Evolutionary conservation across 2,329 filamentous ascomycete species (phyloP).

Genomic region (Phaeophleospora eucalypticola): DNA sequence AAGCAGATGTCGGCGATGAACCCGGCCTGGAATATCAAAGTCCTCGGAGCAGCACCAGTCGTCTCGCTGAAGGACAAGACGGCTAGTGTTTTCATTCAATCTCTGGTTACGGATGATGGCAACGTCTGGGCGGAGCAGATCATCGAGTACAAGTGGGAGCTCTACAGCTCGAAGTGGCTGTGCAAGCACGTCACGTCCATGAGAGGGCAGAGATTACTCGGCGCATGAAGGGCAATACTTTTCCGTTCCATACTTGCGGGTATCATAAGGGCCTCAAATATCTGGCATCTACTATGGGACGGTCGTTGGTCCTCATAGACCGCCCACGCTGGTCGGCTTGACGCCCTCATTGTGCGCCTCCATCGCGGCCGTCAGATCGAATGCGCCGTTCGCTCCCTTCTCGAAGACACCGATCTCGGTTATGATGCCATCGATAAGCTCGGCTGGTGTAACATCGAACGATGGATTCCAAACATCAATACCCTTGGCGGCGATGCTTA

Average conservation of each 20-base stretch:
- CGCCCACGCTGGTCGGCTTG: slow-evolving; percentile 32
- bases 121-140: slow-evolving; percentile 1
- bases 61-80: not conserved
- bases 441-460: slow-evolving; percentile 89
- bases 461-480: slow-evolving; percentile 94
- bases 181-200: not conserved
- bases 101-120: not conserved
- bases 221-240: not conserved
- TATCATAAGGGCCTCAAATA: not conserved
- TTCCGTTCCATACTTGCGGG: not conserved
- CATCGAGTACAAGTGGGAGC: not conserved
- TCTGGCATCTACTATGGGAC: not conserved
- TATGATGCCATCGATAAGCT: slow-evolving; percentile 87
- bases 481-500: slow-evolving; percentile 72
- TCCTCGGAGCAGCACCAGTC: not conserved
- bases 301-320: slow-evolving; percentile 9
- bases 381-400: slow-evolving; percentile 67
- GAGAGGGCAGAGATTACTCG: not conserved
- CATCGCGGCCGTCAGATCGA: slow-evolving; percentile 46
- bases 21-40: slow-evolving; percentile 1
- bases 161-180: not conserved
- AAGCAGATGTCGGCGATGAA: not conserved
- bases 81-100: not conserved
- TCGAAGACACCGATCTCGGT: slow-evolving; percentile 86
- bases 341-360: slow-evolving; percentile 31